Conservation (phyloP, 371 early-diverging fungal species). For the Chytridium lagenaria region DNA sequence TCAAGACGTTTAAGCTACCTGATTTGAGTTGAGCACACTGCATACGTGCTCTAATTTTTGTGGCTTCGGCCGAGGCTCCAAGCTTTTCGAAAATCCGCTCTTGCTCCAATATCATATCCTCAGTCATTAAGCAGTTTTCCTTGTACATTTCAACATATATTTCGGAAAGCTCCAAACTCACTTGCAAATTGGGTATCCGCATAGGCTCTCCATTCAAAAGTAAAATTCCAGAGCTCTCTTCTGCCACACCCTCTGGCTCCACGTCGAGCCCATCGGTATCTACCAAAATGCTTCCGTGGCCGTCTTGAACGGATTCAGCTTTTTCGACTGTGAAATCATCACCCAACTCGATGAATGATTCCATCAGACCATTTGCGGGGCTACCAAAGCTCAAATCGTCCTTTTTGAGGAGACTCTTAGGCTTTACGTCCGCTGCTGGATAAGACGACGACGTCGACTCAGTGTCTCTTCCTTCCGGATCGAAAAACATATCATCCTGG, state of each 20-base stretch:
- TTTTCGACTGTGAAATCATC: slow-evolving; percentile 47
- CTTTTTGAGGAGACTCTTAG: slow-evolving; percentile 4
- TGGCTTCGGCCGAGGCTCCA: slow-evolving; percentile 75
- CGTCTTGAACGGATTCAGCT: no score
- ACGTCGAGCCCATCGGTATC: no score
- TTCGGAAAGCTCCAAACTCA: background rate
- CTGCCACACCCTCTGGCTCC: slow-evolving; percentile 11
- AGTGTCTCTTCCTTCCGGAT: background rate
- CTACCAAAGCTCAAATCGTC: background rate
- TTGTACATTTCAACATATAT: background rate
- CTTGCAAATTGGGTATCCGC: slow-evolving; percentile 41
- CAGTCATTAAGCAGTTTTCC: slow-evolving; percentile 84
- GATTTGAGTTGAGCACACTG: slow-evolving; percentile 83
- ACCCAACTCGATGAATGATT: slow-evolving; percentile 58
- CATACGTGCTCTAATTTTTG: slow-evolving; percentile 75
- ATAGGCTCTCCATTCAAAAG: slow-evolving; percentile 41
- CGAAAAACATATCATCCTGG: slow-evolving; percentile 4
- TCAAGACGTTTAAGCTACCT: slow-evolving; percentile 8
- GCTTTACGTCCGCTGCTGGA: slow-evolving; percentile 36
- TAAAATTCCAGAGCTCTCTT: slow-evolving; percentile 12
- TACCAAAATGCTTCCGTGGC: no score
- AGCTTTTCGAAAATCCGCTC: slow-evolving; percentile 77
- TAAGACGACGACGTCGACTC: no score
- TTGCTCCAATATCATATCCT: slow-evolving; percentile 86
- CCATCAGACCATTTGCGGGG: slow-evolving; percentile 33